Base-by-base conservation (phyloP, 208 protist species). In the Trypanosoma avium region DNA sequence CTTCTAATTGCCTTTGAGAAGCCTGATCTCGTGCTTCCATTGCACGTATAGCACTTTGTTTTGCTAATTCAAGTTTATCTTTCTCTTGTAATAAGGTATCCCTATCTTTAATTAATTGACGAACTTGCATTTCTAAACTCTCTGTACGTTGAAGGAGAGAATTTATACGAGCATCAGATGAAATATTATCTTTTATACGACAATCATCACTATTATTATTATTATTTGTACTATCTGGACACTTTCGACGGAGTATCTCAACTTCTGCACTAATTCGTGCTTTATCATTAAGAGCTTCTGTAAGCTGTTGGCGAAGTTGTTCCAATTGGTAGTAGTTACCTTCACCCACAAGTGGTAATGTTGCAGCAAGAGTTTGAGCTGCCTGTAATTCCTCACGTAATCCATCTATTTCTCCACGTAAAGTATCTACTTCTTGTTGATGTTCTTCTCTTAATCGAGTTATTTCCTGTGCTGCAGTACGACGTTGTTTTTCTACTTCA, bases 301-400 rank as follows among this genome's bases (percentile, higher is more conserved):
- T 61, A 22, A 84, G 61, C 48, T 81, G 76, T 49, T 77, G 67
- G 12, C 76, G 73, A 46, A 84, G 56, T 9, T 73, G 62, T 42
- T 73, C 67, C 17, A 86, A 60, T 47, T 86, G 73, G 30, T 65
- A 63, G 55, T 86, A 61, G 38, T 72, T 73, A 40, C 60, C 64
- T 38, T 83, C 67, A 12, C 47, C 71, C 61, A 77, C 72, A 33
- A 75, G 69, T 7, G 72, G 76, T 19, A 79, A 56, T 22, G 79
- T 77, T 17, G 83, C 79, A n/a, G 79, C 83, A 26, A 83, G 60
- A 33, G 83, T 76, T 60, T 84, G 73, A 12, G 67, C 70, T 17
- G 67, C 76, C 42, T 82, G 68, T 38, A 89, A 61, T 61, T 72
- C 50, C 74, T 42, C 53, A 50, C 52, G 79, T 63, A 30, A 36